phyloP scores from a whole-genome alignment of 2,329 filamentous ascomycete genomes.

The Byssothecium circinans region DNA sequence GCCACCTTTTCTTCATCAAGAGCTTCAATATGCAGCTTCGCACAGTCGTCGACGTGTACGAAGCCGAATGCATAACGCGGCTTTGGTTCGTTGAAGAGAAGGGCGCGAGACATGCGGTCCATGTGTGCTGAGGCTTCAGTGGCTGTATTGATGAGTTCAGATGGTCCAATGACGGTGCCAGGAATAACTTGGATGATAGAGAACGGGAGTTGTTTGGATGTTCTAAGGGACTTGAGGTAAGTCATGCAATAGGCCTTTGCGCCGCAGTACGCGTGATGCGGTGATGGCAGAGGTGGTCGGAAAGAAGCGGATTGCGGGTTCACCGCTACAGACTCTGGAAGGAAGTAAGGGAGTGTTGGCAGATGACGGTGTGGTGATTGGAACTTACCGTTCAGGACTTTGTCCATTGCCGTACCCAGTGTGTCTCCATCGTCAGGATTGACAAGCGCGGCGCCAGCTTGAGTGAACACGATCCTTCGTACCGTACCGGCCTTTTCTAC shows the following conservation, averaged over 20 bases:
- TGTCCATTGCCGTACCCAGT: constrained; percentile 30
- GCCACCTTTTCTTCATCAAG: constrained; percentile 22
- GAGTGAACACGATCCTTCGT: constrained; percentile 35
- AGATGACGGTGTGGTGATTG: neutral
- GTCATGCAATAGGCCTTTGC: constrained; percentile 40
- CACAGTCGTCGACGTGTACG: constrained; percentile 37
- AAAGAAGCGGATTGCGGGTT: constrained; percentile 24
- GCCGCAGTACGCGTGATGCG: constrained; percentile 38
- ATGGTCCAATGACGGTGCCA: constrained; percentile 38
- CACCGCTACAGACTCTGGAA: constrained; percentile 25
- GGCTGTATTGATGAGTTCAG: constrained; percentile 28
- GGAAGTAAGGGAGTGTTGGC: neutral
- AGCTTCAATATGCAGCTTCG: constrained; percentile 34
- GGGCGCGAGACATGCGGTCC: constrained; percentile 36
- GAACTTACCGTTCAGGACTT: constrained; percentile 23
- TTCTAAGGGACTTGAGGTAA: constrained; percentile 24
- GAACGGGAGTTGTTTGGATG: constrained; percentile 18
- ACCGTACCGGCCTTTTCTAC: constrained; percentile 27
- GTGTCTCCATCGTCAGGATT: constrained; percentile 37
- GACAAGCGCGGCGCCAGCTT: constrained; percentile 38
- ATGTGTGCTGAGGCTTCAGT: constrained; percentile 22
- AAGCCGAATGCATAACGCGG: constrained; percentile 40
- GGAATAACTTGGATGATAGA: constrained; percentile 38
- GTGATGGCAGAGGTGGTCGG: constrained; percentile 28
- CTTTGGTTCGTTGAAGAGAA: constrained; percentile 33